Percentiles rank a stretch among this genome's conserved stretches.
Evolutionary conservation across 2,329 filamentous ascomycete species (phyloP).

Genomic region (Paracoccidioides lutzii): DNA sequence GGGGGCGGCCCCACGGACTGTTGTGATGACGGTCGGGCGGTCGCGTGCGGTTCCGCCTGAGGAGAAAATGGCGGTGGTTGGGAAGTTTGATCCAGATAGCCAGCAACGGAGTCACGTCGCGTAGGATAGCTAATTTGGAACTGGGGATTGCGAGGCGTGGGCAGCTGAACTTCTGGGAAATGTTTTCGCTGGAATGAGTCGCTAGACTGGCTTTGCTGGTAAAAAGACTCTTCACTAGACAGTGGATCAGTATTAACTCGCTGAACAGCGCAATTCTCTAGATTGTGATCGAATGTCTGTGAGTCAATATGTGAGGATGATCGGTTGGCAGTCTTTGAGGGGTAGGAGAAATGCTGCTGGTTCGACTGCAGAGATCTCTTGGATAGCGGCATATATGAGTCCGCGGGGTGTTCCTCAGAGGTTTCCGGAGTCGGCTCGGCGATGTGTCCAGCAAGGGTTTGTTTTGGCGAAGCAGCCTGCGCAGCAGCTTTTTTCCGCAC

Average conservation of each 20-base stretch:
- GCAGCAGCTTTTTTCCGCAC: slow-evolving; percentile 15
- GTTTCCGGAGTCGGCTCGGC: slow-evolving; percentile 6
- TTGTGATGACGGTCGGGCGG: slow-evolving; percentile 23
- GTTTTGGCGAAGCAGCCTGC: slow-evolving; percentile 6
- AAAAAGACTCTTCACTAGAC: slow-evolving; percentile 9
- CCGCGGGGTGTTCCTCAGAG: slow-evolving; percentile 3
- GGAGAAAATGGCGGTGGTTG: slow-evolving; percentile 9
- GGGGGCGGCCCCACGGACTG: slow-evolving; percentile 26
- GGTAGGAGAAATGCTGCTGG: slow-evolving; percentile 8
- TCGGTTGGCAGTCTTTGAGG: slow-evolving; percentile 10
- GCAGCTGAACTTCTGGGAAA: slow-evolving; percentile 11
- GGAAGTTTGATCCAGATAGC: slow-evolving; percentile 11
- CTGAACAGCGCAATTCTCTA: slow-evolving; percentile 12
- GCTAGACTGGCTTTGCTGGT: slow-evolving; percentile 12
- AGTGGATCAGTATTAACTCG: slow-evolving; percentile 12
- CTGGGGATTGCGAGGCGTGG: slow-evolving; percentile 10
- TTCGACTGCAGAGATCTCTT: slow-evolving; percentile 6
- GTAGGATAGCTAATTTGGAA: slow-evolving; percentile 16
- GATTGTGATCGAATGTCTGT: slow-evolving; percentile 9
- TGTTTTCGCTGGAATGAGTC: slow-evolving; percentile 13
- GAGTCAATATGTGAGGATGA: slow-evolving; percentile 11
- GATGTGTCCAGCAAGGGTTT: slow-evolving; percentile 2
- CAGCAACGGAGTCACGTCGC: slow-evolving; percentile 15
- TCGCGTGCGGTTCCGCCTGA: slow-evolving; percentile 15
- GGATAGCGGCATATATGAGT: slow-evolving; percentile 10